These are phyloP conservation scores for Leptographium radiaticola DNA, from an alignment of 2,329 filamentous ascomycete genomes.

Conservation along the genomic window DNA sequence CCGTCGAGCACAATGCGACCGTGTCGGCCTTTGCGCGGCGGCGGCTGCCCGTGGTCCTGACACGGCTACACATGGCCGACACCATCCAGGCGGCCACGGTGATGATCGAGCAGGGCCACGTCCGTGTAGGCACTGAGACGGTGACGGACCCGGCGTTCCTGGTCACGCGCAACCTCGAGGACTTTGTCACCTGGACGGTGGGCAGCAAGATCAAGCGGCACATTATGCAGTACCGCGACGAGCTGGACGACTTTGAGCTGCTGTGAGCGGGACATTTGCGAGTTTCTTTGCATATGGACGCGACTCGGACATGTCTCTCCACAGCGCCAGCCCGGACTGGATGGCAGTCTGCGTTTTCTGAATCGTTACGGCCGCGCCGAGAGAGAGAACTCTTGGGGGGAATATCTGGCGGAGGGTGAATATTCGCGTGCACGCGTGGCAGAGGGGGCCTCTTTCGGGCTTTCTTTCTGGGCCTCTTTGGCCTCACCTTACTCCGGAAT, in stretches of 20 bases:
- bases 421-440: too few relatives aligned
- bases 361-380: too few relatives aligned
- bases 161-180: conserved; percentile 81
- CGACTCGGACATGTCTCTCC: too few relatives aligned
- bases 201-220: conserved; percentile 95
- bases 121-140: conserved; percentile 80
- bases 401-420: too few relatives aligned
- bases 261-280: conserved; percentile 33
- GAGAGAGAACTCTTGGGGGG: too few relatives aligned
- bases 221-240: conserved; percentile 88
- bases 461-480: too few relatives aligned
- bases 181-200: conserved; percentile 93
- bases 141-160: conserved; percentile 83
- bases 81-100: conserved; percentile 73
- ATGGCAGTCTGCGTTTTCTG: too few relatives aligned
- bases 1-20: conserved; percentile 78
- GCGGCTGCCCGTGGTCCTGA: conserved; percentile 78
- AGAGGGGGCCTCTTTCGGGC: too few relatives aligned
- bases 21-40: conserved; percentile 80
- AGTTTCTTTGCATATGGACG: too few relatives aligned
- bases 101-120: conserved; percentile 89
- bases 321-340: too few relatives aligned
- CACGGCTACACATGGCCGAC: conserved; percentile 79
- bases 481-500: too few relatives aligned
- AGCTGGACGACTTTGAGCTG: conserved; percentile 91